Conservation (phyloP, 108 stramenopile genomes). For the Skeletonema marinoi region DNA sequence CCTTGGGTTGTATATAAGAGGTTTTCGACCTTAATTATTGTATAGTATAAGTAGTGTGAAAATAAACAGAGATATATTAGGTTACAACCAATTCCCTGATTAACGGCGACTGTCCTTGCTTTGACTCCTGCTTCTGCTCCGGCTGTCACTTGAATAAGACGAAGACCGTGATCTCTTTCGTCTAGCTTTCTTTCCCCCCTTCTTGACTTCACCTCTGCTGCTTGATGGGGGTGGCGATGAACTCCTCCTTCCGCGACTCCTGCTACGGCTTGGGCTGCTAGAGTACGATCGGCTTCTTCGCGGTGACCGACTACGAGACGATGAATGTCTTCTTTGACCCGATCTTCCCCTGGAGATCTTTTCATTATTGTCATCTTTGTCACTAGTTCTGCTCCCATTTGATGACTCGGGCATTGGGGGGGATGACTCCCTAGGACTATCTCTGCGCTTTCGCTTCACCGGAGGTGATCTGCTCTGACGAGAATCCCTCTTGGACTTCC, state of each 20-base stretch:
- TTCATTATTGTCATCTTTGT: background rate
- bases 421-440: background rate
- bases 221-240: background rate
- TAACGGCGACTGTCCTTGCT: background rate
- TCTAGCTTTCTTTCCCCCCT: background rate
- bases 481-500: background rate
- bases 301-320: slow-evolving; percentile 1
- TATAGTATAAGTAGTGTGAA: background rate
- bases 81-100: background rate
- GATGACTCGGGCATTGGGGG: background rate
- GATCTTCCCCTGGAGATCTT: background rate
- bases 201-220: slow-evolving; percentile 1
- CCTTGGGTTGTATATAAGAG: too few species aligned
- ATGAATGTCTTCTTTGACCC: background rate
- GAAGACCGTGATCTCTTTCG: background rate
- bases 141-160: slow-evolving; percentile 19
- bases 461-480: background rate
- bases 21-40: background rate
- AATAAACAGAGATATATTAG: background rate
- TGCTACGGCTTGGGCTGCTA: slow-evolving; percentile 16
- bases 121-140: slow-evolving; percentile 5
- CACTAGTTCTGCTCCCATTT: background rate
- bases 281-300: slow-evolving; percentile 24
- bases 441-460: background rate
- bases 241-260: slow-evolving; percentile 16